Base-by-base conservation (phyloP, 192 early-diverging fungal genomes). In the Coemansia pectinata region DNA sequence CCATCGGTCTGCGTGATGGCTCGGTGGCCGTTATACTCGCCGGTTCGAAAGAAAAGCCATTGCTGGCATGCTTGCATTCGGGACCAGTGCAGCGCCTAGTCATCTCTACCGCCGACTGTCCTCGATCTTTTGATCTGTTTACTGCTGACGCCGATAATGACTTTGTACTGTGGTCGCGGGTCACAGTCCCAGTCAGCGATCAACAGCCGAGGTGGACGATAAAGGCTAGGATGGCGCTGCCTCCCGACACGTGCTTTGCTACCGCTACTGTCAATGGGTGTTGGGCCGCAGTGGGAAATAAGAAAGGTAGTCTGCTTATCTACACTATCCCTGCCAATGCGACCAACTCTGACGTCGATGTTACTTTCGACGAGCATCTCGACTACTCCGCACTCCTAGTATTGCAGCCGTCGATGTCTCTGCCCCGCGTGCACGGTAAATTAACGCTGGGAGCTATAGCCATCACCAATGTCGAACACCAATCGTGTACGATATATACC, bases 1-100 rank as follows among this genome's bases (percentile, higher is more conserved):
- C 73, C 2, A 38, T 77, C 3, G 81, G 81, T 1, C 59, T 72
- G 60, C 73, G 72, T 52, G 59, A 83, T n/a, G 81, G 81, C n/a
- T 58, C 62, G 1, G 76, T 73, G 4, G 23, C 67, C 31, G 25
- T 76, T 23, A 4, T 69, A 25, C 38, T 36, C 15, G 4, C 41
- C 4, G 27, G 40, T 1, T 23, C 38, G 0, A 33, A 6, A 40
- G 57, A 44, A 14, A 33, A 39, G 15, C 23, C 55, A 7, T 33
- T 25, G 17, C 2, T 63, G 4, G 21, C 31, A n/a, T 63, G n/a
- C 2, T 27, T 80, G 21, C 66, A 68, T 44, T 40, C 21, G 14
- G 21, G 40, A 0, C 45, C 31, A 5, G 57, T 66, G 15, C 47
- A 62, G 34, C 47, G 41, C 12, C 40, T 65, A 23, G 31, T 38